Percentiles rank a stretch among this genome's conserved stretches.
Evolutionary conservation across 1,284 basidiomycete genomes (phyloP).

Genomic region (Fomitopsis betulina): DNA sequence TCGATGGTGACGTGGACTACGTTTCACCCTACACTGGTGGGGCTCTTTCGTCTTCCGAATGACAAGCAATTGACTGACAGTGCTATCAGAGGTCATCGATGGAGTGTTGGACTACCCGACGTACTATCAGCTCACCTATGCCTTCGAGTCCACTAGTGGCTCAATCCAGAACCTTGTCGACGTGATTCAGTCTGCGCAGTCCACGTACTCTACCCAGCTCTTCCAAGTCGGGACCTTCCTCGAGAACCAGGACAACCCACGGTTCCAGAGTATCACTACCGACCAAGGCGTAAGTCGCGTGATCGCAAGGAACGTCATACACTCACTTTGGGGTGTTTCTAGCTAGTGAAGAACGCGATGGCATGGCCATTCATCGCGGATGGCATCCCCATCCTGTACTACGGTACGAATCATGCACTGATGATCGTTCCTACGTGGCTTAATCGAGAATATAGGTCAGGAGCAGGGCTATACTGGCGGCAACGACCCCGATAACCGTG

Average conservation of each 20-base stretch:
- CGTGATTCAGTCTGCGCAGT: slow-evolving; percentile 47
- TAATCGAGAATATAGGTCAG: slow-evolving; percentile 22
- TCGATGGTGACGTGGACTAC: slow-evolving; percentile 50
- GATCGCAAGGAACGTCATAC: neutral
- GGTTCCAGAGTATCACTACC: slow-evolving; percentile 64
- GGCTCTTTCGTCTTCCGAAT: neutral
- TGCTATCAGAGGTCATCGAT: slow-evolving; percentile 44
- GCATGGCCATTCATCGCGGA: slow-evolving; percentile 42
- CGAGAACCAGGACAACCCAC: slow-evolving; percentile 79
- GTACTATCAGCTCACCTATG: slow-evolving; percentile 59
- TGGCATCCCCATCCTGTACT: slow-evolving; percentile 77
- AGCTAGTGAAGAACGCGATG: slow-evolving; percentile 25
- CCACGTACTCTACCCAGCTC: slow-evolving; percentile 41
- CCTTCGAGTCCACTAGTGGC: slow-evolving; percentile 55
- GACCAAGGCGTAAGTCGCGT: slow-evolving; percentile 46
- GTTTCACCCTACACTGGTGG: slow-evolving; percentile 24
- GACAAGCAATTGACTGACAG: no score
- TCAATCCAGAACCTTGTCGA: slow-evolving; percentile 60
- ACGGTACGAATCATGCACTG: slow-evolving; percentile 36
- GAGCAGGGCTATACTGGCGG: slow-evolving; percentile 29
- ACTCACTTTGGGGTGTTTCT: neutral
- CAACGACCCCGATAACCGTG: slow-evolving; percentile 50
- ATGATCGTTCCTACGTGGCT: slow-evolving; percentile 10
- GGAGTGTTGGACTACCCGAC: slow-evolving; percentile 72
- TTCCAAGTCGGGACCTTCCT: slow-evolving; percentile 63